Evolutionary conservation across 306 rosid species (phyloP), one percentile per base, ranked within the genome.

Genomic region (Quercus cerris): DNA sequence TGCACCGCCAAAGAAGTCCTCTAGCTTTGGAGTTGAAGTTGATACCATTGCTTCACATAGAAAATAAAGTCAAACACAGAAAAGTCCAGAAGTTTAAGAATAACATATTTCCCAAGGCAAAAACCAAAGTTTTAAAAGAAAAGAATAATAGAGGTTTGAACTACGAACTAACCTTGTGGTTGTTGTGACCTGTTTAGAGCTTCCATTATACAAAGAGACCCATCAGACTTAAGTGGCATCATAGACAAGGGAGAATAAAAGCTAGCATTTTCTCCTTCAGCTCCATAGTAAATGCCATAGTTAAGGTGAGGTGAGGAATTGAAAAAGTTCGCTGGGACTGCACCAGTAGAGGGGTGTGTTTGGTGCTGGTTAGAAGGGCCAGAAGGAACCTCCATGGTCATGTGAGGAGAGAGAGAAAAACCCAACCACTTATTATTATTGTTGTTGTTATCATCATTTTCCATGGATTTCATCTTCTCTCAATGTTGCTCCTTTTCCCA

Each of bases 171-270:
- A 90, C 97, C 95, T 90, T 89, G 94, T 77, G 90, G 62, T 28
- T 88, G 97, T 55, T 88, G 97, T 55, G 94, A 82, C 77, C 87
- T 88, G 80, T 49, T 85, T 17, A 89, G 77, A 80, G 94, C 82
- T 78, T 91, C 97, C 94, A 87, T 87, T 23, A 88, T 87, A 71
- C 85, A 91, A 38, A 90, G 90, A 78, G 94, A 87, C 28, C 93
- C 94, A 85, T 93, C 93, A 56, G 98, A 91, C 76, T 93, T 93
- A 74, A 91, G 90, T 0, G 97, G 97, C 97, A 93, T 93, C 23
- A 78, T 76, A 52, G 98, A 85, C 54, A 91, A 49, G 11, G 84
- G 84, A 5, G 97, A 84, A 77, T 87, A 93, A 38, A 91, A 82
- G 9, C 85, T 88, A 77, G 76, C 83, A 71, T 86, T 83, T 56